Evolutionary conservation across 495 filamentous ascomycete genomes (phyloP), one percentile per base, ranked within the genome.

Genomic region (Aspergillus nidulans): DNA sequence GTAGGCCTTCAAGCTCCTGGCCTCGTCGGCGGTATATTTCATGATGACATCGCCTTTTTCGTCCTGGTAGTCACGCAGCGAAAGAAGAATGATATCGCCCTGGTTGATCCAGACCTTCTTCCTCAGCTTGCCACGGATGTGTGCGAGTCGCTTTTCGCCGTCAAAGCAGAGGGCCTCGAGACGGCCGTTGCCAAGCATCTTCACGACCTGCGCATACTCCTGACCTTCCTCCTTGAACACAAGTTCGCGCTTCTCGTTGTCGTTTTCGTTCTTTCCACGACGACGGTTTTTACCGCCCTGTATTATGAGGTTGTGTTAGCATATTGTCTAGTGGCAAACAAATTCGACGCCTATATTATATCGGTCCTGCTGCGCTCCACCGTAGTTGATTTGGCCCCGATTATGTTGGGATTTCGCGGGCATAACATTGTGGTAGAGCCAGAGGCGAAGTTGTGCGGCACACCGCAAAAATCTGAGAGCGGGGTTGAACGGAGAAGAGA

Each of bases 81-180:
- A 94, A 43, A 98, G 84, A 15, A 98, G 85, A 71, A 98, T 97
- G 73, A 98, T 97, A 67, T 98, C 94, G 72, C 94, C 92, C 76
- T 95, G 90, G 80, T 97, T 97, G 83, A 96, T 97, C 90, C 90
- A 95, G 69, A 88, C 85, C 80, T 98, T 98, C 82, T 98, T 98
- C 63, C 95, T 86, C 50, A 98, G 85, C 74, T 98, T 98, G 74
- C 94, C 94, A 58, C 75, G 75, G 48, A 78, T 78, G 65, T 78
- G 74, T 50, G 74, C 75, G 23, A 78, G 71, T 58, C 75, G 75
- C 68, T 76, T 77, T 65, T 87, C 84, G 68, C 94, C 92, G 69
- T 98, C 94, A 77, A 98, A 98, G 82, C 94, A 97, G 55, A 92
- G 80, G 26, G 92, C 92, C 77, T 97, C 92, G 36, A 98, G 84